Base-by-base conservation (phyloP, 2,329 filamentous ascomycete genomes). In the Sodiomyces alkalinus region DNA sequence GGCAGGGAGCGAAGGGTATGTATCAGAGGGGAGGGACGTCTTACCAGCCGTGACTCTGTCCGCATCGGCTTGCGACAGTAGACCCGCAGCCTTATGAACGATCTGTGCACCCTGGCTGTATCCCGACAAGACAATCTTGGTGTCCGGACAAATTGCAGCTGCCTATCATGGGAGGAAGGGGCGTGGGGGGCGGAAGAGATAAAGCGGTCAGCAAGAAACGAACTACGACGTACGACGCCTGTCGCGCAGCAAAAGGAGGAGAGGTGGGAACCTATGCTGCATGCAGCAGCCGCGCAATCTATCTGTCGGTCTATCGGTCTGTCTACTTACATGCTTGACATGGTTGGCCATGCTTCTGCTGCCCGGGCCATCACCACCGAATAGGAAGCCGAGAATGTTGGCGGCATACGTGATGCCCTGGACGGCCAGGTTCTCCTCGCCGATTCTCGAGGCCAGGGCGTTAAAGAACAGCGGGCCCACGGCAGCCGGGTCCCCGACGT, bases 391-490 rank as follows among this genome's bases (percentile, higher is more conserved):
- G 2, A 38, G 35, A 22, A 56, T 35, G 33, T 48, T 43, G 4
- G 65, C 66, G 3, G 56, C 47, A 39, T 71, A 72, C 18, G 60
- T 49, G 13, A 71, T 59, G 28, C 66, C 67, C 45, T 71, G 67
- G 8, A 68, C 54, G 3, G 58, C 58, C 7, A 68, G 42, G 30
- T 58, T 55, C 22, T 46, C 47, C 5, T 45, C 47, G 12, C 56
- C 60, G 32, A 67, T 45, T 28, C 46, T 41, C 4, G 40, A 26
- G 7, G 49, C 50, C 2, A 71, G 42, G 3, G 56, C 54, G 20
- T 55, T 46, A 34, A 64, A 61, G 37, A 70, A 60, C 2, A 60
- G 56, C 3, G 64, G 64, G 1, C 66, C 66, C 17, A 36, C 34
- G 19, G 34, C 34, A 2, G 58, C 52, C 5, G 58, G 34, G 15